A percentile compares a stretch with the other conserved stretches of the same genome.
These are phyloP conservation scores for Colletotrichum orchidophilum DNA, from an alignment of 2,329 filamentous ascomycete species.

Conservation along the genomic window DNA sequence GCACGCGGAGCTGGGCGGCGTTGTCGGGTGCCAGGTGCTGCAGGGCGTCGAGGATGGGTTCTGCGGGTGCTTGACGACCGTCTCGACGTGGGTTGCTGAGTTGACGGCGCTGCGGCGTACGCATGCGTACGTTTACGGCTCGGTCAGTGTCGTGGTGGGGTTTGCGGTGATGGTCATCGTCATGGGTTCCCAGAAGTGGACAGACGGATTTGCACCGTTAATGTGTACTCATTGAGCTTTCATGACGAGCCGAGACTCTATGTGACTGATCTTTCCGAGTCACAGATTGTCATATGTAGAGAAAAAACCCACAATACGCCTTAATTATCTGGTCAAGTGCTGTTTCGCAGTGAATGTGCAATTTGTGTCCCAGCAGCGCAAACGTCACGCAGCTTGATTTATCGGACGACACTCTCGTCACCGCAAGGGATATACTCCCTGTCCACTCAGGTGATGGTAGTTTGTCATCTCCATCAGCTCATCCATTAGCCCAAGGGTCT, in stretches of 20 bases:
- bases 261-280: neutral
- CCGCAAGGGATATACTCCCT: too few species aligned
- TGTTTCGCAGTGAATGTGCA: neutral
- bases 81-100: slow-evolving; percentile 74
- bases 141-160: slow-evolving; percentile 66
- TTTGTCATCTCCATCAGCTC: too few species aligned
- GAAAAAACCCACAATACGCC: neutral
- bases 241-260: too few species aligned
- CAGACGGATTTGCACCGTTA: slow-evolving; percentile 59
- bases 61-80: slow-evolving; percentile 72
- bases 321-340: neutral
- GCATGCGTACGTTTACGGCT: slow-evolving; percentile 75
- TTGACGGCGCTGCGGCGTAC: slow-evolving; percentile 60
- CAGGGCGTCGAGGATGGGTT: slow-evolving; percentile 75
- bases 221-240: slow-evolving; percentile 42
- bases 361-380: too few species aligned
- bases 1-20: slow-evolving; percentile 65
- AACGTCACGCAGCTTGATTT: too few species aligned
- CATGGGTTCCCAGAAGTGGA: slow-evolving; percentile 82
- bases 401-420: too few species aligned
- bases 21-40: slow-evolving; percentile 73
- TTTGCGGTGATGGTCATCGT: slow-evolving; percentile 71
- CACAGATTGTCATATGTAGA: neutral
- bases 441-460: too few species aligned
- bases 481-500: too few species aligned